These are phyloP conservation scores for Fistulinella prunicolor DNA, from an alignment of 768 basidiomycete genomes.

Conservation along the genomic window DNA sequence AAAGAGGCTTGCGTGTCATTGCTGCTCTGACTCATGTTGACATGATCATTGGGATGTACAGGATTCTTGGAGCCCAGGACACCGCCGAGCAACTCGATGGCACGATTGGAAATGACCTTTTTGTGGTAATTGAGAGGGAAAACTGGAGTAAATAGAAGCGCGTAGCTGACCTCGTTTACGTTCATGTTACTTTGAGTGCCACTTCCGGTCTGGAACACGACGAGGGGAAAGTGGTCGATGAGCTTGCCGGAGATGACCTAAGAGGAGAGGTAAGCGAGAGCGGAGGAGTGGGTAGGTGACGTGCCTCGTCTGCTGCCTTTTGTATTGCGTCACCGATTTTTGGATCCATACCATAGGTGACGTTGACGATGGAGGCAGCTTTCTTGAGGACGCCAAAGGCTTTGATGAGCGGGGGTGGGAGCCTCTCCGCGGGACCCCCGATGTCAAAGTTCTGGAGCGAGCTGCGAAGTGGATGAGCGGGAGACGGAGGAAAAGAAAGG, in stretches of 20 bases:
- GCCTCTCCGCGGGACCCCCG: slow-evolving; percentile 88
- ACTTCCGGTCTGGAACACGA: slow-evolving; percentile 98
- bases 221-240: slow-evolving; percentile 93
- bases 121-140: not conserved
- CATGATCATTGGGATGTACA: slow-evolving; percentile 99
- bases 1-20: slow-evolving; percentile 82
- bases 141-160: not conserved
- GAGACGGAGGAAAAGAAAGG: not conserved
- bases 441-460: slow-evolving; percentile 99
- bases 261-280: slow-evolving; percentile 3
- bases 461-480: slow-evolving; percentile 37
- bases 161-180: slow-evolving; percentile 78
- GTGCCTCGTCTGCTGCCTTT: slow-evolving; percentile 88
- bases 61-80: slow-evolving; percentile 94
- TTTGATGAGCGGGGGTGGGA: slow-evolving; percentile 94
- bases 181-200: slow-evolving; percentile 99
- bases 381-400: slow-evolving; percentile 98
- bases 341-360: slow-evolving; percentile 84
- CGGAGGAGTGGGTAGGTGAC: slow-evolving; percentile 17
- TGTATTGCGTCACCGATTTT: slow-evolving; percentile 88
- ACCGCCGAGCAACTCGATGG: slow-evolving; percentile 95
- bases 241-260: slow-evolving; percentile 96
- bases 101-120: slow-evolving; percentile 96
- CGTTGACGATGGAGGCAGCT: slow-evolving; percentile 90
- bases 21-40: slow-evolving; percentile 98